Base-by-base conservation (phyloP, 129 eudicot genomes). In the Flaveria ramosissima region DNA sequence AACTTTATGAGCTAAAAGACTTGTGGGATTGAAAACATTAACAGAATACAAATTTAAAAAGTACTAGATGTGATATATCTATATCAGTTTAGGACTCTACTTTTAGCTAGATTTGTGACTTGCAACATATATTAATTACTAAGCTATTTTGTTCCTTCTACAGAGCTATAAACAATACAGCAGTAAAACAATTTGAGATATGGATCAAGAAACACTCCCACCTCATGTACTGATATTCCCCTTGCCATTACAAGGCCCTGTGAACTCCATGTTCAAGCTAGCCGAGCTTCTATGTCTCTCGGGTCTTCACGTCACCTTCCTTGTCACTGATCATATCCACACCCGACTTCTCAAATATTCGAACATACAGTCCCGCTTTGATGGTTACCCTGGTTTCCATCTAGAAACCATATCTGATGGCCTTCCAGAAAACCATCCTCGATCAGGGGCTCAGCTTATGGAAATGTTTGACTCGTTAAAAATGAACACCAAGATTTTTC, bases 161-260 rank as follows among this genome's bases (percentile, higher is more conserved):
- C 72, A 79, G 67, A 62, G 42, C 51, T 32, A 17, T 6, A 72
- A 72, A 32, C 45, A 48, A 50, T 16, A 72, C 11, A 50, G 2
- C n/a, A 9, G 3, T 2, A 9, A 36, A 51, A 21, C 74, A 10
- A 45, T 67, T 23, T 67, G 16, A 3, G 69, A 64, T 30, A 83
- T 83, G 87, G 83, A 83, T 70, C 73, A 64, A 79, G 41, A 14
- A 59, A 32, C 23, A 15, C 23, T 27, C 41, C 83, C 80, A 43
- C 88, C 96, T 21, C 96, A 85, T 64, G 92, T 90, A 10, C 85
- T 87, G 60, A 80, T 90, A 79, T 90, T 85, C 77, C 96, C 96
- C 2, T 64, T 87, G 20, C 96, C 96, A 9, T 67, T 85, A 11
- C 96, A 90, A 75, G 90, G 96, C 45, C 96, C 88, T 45, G 88